Conservation (phyloP, 495 filamentous ascomycete genomes). For the Antarctomyces pellizariae region DNA sequence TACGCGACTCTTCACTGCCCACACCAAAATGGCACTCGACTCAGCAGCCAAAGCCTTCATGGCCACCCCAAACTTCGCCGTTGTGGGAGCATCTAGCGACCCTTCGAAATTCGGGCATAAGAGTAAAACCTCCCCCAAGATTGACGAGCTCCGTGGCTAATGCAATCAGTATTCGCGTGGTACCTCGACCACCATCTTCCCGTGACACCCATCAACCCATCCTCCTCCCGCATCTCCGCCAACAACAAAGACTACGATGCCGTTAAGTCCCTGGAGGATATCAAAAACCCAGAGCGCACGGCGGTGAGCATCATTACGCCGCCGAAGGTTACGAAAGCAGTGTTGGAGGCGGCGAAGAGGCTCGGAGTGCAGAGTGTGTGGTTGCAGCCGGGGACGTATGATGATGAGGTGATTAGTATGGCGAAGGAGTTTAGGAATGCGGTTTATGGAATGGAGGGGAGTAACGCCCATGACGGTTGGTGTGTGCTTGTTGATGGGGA, state of each 20-base stretch:
- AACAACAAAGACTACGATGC: constrained; percentile 31
- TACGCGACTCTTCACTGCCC: neutral
- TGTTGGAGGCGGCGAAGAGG: constrained; percentile 58
- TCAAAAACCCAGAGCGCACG: constrained; percentile 42
- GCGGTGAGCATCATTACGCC: constrained; percentile 77
- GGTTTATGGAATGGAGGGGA: constrained; percentile 43
- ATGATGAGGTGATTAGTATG: constrained; percentile 45
- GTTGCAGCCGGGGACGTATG: constrained; percentile 78
- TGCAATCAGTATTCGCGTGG: constrained; percentile 58
- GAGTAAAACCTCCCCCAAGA: constrained; percentile 21
- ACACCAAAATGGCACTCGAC: constrained; percentile 23
- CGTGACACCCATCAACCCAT: constrained; percentile 66
- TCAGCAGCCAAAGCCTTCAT: constrained; percentile 58
- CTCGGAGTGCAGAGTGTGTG: constrained; percentile 64
- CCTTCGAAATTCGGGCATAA: constrained; percentile 78
- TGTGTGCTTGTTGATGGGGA: constrained; percentile 87
- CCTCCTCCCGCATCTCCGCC: constrained; percentile 29
- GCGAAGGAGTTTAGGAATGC: constrained; percentile 45
- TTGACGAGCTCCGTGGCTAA: neutral
- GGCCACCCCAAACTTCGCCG: constrained; percentile 57
- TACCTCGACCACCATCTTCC: constrained; percentile 56
- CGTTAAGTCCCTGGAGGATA: constrained; percentile 33
- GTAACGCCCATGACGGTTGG: constrained; percentile 52
- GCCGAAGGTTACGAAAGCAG: constrained; percentile 39
- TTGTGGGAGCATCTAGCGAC: constrained; percentile 75